A percentile compares a stretch with the other conserved stretches of the same genome.
Conservation (phyloP, 2,329 filamentous ascomycete genomes). For the Exutisphaerella laricina region DNA sequence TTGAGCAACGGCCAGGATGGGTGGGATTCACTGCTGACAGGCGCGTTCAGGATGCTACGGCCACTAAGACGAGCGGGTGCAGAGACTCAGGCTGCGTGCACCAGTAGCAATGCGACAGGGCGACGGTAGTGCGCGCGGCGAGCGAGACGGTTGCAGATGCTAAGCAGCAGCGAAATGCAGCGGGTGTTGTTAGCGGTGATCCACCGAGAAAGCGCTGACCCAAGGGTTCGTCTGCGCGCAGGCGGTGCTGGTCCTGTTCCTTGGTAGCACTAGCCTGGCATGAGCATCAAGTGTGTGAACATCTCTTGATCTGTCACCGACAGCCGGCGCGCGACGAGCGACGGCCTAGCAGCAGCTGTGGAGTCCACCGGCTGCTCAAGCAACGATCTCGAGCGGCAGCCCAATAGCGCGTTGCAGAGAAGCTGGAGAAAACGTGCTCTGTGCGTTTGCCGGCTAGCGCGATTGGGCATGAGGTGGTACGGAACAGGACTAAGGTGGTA, state of each 20-base stretch:
- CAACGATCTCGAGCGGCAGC: constrained; percentile 7
- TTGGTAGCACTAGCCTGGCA: too few relatives aligned
- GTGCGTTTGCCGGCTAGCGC: constrained; percentile 13
- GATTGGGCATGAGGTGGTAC: constrained; percentile 6
- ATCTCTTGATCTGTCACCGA: constrained; percentile 8
- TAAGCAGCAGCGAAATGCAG: too few relatives aligned
- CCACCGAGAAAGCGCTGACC: too few relatives aligned
- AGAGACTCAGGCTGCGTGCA: constrained; percentile 5
- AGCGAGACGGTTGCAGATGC: too few relatives aligned
- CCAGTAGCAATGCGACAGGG: constrained; percentile 16
- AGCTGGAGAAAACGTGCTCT: constrained; percentile 17
- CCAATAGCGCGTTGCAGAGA: constrained; percentile 17
- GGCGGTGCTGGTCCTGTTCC: too few relatives aligned
- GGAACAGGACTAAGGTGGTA: constrained; percentile 18
- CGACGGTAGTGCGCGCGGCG: too few relatives aligned
- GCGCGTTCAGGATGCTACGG: constrained; percentile 1
- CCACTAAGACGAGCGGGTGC: too few relatives aligned
- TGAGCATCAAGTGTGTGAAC: too few relatives aligned
- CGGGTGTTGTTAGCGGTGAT: too few relatives aligned
- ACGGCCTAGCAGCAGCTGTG: constrained; percentile 10
- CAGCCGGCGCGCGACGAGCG: constrained; percentile 6
- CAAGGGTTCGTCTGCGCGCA: too few relatives aligned
- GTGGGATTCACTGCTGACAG: constrained; percentile 15
- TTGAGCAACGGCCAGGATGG: constrained; percentile 25
- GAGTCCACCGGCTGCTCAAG: constrained; percentile 9